A percentile compares a stretch with the other conserved stretches of the same genome.
These are phyloP conservation scores for Auricularia sp. DNA, from an alignment of 768 basidiomycete species.

Conservation along the genomic window DNA sequence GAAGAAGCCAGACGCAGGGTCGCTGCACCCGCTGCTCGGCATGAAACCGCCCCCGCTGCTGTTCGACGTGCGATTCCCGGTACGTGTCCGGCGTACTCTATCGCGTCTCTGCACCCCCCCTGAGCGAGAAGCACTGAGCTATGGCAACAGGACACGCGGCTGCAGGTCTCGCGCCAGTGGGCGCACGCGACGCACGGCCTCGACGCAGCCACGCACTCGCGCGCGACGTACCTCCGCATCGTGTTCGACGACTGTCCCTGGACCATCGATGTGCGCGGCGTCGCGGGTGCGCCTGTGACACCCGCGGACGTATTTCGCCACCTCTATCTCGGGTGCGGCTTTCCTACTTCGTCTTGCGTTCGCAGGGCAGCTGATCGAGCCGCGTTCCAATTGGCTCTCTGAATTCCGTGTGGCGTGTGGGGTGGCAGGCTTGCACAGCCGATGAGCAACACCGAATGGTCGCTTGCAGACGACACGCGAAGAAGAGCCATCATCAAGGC, in stretches of 20 bases:
- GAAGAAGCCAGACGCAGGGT: neutral
- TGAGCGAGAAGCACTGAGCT: neutral
- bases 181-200: neutral
- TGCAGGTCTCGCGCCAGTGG: neutral
- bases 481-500: conserved; percentile 19
- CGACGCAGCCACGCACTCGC: neutral
- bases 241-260: conserved; percentile 1
- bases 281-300: neutral
- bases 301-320: neutral
- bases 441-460: conserved; percentile 1
- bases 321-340: neutral
- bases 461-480: conserved; percentile 30
- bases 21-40: conserved; percentile 1
- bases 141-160: conserved; percentile 1
- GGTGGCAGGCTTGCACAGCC: neutral
- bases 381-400: neutral
- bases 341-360: neutral
- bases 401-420: neutral
- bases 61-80: conserved; percentile 1
- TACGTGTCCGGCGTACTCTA: neutral
- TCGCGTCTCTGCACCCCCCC: neutral
- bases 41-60: conserved; percentile 1
- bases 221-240: neutral
- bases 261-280: conserved; percentile 1
- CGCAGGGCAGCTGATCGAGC: neutral